These are phyloP conservation scores for Termitomyces sp. DNA, from an alignment of 768 basidiomycete species.

Conservation along the genomic window DNA sequence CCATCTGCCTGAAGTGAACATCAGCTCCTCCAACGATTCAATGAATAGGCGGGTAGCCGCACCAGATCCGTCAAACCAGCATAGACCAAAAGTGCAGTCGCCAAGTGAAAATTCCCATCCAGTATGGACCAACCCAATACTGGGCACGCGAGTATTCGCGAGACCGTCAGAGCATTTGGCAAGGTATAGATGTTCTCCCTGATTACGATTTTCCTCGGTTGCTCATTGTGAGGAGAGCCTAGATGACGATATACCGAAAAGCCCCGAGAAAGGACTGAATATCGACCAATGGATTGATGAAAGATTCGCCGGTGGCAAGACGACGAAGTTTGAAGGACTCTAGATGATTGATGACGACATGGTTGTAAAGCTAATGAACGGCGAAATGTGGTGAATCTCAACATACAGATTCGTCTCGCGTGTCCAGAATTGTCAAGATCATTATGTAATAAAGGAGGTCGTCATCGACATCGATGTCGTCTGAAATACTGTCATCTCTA, in stretches of 20 bases:
- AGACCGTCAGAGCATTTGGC: constrained; percentile 85
- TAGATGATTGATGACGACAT: constrained; percentile 1
- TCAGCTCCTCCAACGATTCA: constrained; percentile 5
- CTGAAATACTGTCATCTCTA: too few relatives aligned
- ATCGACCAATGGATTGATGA: neutral
- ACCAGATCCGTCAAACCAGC: constrained; percentile 94
- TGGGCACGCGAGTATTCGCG: constrained; percentile 86
- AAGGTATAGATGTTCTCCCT: constrained; percentile 92
- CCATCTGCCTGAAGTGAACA: constrained; percentile 71
- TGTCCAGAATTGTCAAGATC: neutral
- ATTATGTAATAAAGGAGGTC: neutral
- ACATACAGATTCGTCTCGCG: constrained; percentile 6
- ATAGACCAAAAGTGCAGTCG: constrained; percentile 80
- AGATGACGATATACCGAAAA: constrained; percentile 13
- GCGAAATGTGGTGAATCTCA: constrained; percentile 3
- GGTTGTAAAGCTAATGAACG: constrained; percentile 2
- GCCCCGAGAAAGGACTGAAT: constrained; percentile 12
- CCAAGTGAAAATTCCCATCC: constrained; percentile 71
- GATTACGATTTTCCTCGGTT: constrained; percentile 26
- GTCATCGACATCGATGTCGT: too few relatives aligned
- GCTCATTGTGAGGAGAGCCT: constrained; percentile 10
- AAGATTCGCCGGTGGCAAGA: neutral
- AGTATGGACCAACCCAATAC: constrained; percentile 88
- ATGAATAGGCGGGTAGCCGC: constrained; percentile 24
- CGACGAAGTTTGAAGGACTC: neutral